Conservation (phyloP, 306 rosid species). For the Glycine tomentella region DNA sequence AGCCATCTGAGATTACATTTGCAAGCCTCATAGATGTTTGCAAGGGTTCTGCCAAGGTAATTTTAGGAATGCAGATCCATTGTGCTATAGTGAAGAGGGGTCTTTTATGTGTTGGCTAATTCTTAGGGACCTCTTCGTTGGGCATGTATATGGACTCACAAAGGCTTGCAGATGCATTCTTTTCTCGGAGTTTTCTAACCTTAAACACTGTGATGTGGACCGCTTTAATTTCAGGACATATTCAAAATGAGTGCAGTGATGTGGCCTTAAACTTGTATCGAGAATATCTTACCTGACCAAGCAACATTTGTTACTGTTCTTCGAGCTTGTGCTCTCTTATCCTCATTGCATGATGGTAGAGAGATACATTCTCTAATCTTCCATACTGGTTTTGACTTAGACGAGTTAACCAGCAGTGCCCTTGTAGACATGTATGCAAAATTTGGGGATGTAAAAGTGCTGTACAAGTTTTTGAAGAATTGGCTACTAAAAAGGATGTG, state of each 20-base stretch:
- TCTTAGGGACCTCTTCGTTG: constrained; percentile 69
- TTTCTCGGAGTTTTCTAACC: constrained; percentile 69
- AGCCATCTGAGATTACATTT: constrained; percentile 75
- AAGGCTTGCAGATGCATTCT: constrained; percentile 67
- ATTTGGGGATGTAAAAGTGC: constrained; percentile 74
- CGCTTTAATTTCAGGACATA: constrained; percentile 68
- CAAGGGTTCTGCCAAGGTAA: constrained; percentile 51
- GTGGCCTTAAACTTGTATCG: constrained; percentile 65
- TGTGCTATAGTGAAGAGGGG: constrained; percentile 62
- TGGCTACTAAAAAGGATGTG: constrained; percentile 60
- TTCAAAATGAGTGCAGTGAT: constrained; percentile 64
- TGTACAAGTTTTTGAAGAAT: constrained; percentile 68
- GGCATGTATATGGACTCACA: constrained; percentile 72
- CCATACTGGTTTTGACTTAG: constrained; percentile 73
- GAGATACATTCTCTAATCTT: constrained; percentile 73
- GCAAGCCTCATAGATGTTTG: constrained; percentile 77
- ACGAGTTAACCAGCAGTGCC: constrained; percentile 75
- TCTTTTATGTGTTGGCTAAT: constrained; percentile 64
- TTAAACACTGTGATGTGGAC: constrained; percentile 70
- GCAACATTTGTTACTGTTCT: constrained; percentile 85
- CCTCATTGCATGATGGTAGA: constrained; percentile 68
- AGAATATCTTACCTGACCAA: constrained; percentile 71
- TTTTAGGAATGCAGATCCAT: constrained; percentile 76
- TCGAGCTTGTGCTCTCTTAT: constrained; percentile 67
- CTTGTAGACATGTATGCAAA: constrained; percentile 92